These are phyloP conservation scores for Calycina herbarum DNA, from an alignment of 2,329 filamentous ascomycete species.

Conservation along the genomic window DNA sequence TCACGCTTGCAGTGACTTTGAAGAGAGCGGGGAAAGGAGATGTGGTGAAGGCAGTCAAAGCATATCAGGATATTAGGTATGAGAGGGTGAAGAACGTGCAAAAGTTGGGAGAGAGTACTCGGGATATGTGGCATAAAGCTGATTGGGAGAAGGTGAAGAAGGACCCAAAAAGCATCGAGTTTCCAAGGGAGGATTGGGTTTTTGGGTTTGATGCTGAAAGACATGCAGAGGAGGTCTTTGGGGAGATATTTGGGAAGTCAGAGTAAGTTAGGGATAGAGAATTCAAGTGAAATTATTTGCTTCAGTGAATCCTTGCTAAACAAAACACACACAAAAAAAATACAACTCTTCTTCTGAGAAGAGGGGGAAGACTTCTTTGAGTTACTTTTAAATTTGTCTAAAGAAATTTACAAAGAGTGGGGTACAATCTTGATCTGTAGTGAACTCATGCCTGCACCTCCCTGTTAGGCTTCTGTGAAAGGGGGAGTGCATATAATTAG, in stretches of 20 bases:
- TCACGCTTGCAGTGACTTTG: slow-evolving; percentile 39
- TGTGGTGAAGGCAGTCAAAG: slow-evolving; percentile 20
- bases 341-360: too few relatives aligned
- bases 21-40: slow-evolving; percentile 27
- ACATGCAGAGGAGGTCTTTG: slow-evolving; percentile 29
- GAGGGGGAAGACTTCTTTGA: too few relatives aligned
- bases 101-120: slow-evolving; percentile 29
- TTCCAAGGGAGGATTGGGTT: slow-evolving; percentile 28
- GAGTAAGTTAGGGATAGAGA: not conserved
- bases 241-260: slow-evolving; percentile 14
- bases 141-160: slow-evolving; percentile 29
- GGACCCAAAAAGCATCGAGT: slow-evolving; percentile 26
- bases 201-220: slow-evolving; percentile 29
- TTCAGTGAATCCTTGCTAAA: too few relatives aligned
- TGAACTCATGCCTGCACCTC: too few relatives aligned
- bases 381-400: too few relatives aligned
- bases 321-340: too few relatives aligned
- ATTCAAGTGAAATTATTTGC: too few relatives aligned
- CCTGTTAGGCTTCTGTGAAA: too few relatives aligned
- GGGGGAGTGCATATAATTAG: too few relatives aligned
- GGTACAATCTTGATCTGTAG: too few relatives aligned
- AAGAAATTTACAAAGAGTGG: too few relatives aligned
- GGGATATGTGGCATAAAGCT: slow-evolving; percentile 31
- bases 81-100: slow-evolving; percentile 28
- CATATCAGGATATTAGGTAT: slow-evolving; percentile 28